Base-by-base conservation (phyloP, 2,329 filamentous ascomycete genomes). In the Tolypocladium capitatum region DNA sequence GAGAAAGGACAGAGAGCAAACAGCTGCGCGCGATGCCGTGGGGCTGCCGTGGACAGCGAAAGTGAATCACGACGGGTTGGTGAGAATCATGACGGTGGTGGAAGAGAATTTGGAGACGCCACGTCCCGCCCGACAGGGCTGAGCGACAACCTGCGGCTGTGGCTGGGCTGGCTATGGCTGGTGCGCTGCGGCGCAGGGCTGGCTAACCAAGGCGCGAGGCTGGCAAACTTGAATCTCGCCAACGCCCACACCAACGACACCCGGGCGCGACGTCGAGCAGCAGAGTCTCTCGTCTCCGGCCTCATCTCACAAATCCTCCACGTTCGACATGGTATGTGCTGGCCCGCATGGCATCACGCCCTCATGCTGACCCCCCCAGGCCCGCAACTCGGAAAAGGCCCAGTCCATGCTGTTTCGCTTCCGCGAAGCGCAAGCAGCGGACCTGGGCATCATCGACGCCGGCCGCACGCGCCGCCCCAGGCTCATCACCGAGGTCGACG, bases 351-450 rank as follows among this genome's bases (percentile, higher is more conserved):
- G 24, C 16, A 2, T 5, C 24, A 0, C 16, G 16, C 3, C 10
- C 13, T 35, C 21, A 0, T 14, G 20, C 36, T 35, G 11, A 34
- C 38, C 2, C 5, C 16, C n/a, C 7, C 35, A 89, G 91, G 90
- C 91, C 62, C 91, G 91, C 63, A 96, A 97, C 68, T 91, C 87
- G 42, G 91, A 97, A 77, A 98, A 97, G 69, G 91, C 92, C 61
- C 92, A 98, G 74, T 96, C 90, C 43, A 98, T 98, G 91, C 91
- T 98, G 68, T 98, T 96, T 74, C 91, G 92, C 75, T 98, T 98
- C 75, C 88, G 92, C 66, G 92, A 94, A 62, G 86, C 91, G 59
- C 92, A 97, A 78, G 91, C 91, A 55, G 88, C 89, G 54, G 90
- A 96, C 70, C 78, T 96, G 43, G 91, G 91, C 62, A 96, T 97